Percentiles rank a stretch among this genome's conserved stretches.
These are phyloP conservation scores for Rhodamnia argentea DNA, from an alignment of 345 rosid genomes.

Conservation along the genomic window DNA sequence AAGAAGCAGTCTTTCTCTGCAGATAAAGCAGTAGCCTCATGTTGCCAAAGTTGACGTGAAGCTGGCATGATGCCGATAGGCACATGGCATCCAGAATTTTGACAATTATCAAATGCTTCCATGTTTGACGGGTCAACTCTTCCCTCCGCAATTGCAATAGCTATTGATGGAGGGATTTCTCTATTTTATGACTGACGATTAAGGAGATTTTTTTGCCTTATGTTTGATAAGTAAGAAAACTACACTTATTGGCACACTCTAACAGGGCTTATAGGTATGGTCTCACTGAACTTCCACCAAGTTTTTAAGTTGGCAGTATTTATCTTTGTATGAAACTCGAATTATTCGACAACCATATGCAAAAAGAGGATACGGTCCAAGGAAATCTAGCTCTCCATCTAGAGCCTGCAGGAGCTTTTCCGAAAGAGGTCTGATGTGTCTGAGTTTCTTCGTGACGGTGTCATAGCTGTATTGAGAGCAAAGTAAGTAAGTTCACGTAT, in stretches of 20 bases:
- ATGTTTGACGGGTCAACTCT: slow-evolving; percentile 50
- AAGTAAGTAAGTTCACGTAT: not conserved
- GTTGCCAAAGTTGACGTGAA: slow-evolving; percentile 12
- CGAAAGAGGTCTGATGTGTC: slow-evolving; percentile 57
- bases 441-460: slow-evolving; percentile 30
- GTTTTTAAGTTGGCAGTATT: not conserved
- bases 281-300: not conserved
- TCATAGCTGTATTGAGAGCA: slow-evolving; percentile 48
- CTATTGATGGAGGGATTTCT: slow-evolving; percentile 61
- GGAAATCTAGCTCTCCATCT: slow-evolving; percentile 57
- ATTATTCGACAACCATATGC: not conserved
- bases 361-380: slow-evolving; percentile 82
- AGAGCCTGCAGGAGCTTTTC: slow-evolving; percentile 30
- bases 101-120: slow-evolving; percentile 50
- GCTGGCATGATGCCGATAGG: not conserved
- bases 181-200: slow-evolving; percentile 18
- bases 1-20: not conserved
- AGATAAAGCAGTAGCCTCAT: not conserved
- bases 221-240: slow-evolving; percentile 18
- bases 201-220: not conserved
- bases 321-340: not conserved
- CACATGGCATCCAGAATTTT: slow-evolving; percentile 6
- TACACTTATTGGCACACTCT: not conserved
- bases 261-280: not conserved
- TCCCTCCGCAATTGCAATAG: slow-evolving; percentile 72